Evolutionary conservation across 2,329 filamentous ascomycete genomes (phyloP), one percentile per base, ranked within the genome.

Genomic region (Talaromyces sp.): DNA sequence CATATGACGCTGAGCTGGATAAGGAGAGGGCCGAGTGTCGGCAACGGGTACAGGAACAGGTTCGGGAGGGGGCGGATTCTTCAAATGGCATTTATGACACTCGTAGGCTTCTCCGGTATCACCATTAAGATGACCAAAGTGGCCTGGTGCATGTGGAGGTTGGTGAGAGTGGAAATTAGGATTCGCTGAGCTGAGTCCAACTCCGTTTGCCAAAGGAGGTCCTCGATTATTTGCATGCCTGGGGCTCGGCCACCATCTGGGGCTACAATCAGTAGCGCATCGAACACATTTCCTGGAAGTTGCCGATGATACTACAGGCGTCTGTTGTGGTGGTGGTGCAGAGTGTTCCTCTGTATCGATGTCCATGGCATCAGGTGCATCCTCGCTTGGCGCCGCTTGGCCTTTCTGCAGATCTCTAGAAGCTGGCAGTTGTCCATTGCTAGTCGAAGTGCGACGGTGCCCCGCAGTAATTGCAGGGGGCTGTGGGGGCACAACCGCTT

Each of bases 81-180:
- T 80, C 59, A 77, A 68, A 62, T 82, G 79, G 57, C 89, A 92
- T 69, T 90, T 89, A 72, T 92, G 89, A 64, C 89, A 92, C 70
- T 91, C 87, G 58, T 84, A 87, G 27, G 81, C 55, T 62, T 56
- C 56, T 29, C 58, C 63, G 51, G 63, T 54, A 20, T 71, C 67
- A 4, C 69, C 69, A 42, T 71, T 71, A 14, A 60, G 45, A 16
- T 62, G 65, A 17, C 56, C 44, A n/a, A 67, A 60, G 11, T 58
- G 55, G 49, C 62, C 39, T 49, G 67, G 61, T 42, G 63, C 61
- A 51, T 64, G 52, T 42, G 54, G 64, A 49, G 65, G 62, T 60
- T 62, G 47, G 32, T 27, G 24, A 9, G 24, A 9, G 24, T 27
- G 60, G 65, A 54, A 66, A 68, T 29, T 66, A 58, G 8, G 64